These are phyloP conservation scores for Dendryphion nanum DNA, from an alignment of 2,329 filamentous ascomycete genomes.

Conservation along the genomic window DNA sequence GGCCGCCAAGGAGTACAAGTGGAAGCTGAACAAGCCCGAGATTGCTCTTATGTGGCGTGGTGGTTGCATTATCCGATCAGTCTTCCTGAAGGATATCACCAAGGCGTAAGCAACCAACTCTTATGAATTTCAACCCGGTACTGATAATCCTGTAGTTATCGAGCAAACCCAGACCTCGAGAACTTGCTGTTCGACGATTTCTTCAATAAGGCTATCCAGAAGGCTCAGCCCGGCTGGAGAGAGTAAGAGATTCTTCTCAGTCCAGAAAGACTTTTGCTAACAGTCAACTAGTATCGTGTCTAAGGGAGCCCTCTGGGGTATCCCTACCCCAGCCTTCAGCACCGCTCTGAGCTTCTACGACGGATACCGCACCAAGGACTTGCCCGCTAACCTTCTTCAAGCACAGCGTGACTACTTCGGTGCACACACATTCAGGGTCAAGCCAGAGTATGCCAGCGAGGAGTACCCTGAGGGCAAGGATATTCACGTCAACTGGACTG, in stretches of 20 bases:
- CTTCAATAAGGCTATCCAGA: constrained; percentile 99
- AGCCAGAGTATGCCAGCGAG: constrained; percentile 54
- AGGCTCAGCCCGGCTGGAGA: constrained; percentile 66
- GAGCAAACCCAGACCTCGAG: constrained; percentile 88
- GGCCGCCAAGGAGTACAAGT: constrained; percentile 92
- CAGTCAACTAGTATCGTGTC: constrained; percentile 70
- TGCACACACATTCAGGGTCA: constrained; percentile 55
- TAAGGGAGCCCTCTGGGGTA: constrained; percentile 90
- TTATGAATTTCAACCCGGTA: background rate
- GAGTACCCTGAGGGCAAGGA: constrained; percentile 84
- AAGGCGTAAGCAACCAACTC: constrained; percentile 58
- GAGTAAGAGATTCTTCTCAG: constrained; percentile 25
- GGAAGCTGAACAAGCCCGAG: constrained; percentile 99
- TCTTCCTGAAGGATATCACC: constrained; percentile 99
- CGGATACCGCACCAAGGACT: constrained; percentile 94
- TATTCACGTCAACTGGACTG: constrained; percentile 99
- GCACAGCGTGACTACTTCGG: constrained; percentile 99
- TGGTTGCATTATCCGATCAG: constrained; percentile 99
- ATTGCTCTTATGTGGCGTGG: constrained; percentile 99
- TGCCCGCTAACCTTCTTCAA: constrained; percentile 97
- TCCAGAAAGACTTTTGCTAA: constrained; percentile 12
- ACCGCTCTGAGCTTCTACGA: constrained; percentile 98
- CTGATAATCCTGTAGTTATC: constrained; percentile 57
- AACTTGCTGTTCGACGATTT: constrained; percentile 99
- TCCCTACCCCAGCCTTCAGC: constrained; percentile 94